phyloP scores from a whole-genome alignment of 163 green algal genomes.

The Scenedesmus sp. region DNA sequence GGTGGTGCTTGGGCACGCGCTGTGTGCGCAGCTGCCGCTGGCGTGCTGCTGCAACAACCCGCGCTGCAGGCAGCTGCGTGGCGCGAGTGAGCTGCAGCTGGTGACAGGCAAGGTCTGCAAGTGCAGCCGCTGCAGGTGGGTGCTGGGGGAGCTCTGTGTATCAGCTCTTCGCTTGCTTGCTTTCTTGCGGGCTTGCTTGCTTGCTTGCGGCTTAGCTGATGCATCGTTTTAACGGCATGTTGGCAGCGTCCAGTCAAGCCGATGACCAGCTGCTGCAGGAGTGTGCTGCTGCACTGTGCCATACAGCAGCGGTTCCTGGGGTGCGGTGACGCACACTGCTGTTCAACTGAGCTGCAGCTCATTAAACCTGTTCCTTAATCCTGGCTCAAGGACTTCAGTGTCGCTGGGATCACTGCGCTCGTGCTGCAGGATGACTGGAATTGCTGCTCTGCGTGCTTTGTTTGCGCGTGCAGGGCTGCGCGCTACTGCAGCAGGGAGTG shows the following conservation, averaged over 20 bases:
- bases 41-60: conserved; percentile 11
- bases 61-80: background rate
- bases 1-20: background rate
- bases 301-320: too few relatives aligned
- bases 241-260: too few relatives aligned
- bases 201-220: background rate
- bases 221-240: background rate
- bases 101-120: conserved; percentile 1
- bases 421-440: too few relatives aligned
- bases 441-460: background rate
- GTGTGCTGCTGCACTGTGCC: too few relatives aligned
- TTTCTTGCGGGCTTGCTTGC: background rate
- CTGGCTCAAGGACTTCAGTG: background rate
- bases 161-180: background rate
- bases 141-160: too few relatives aligned
- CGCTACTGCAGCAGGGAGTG: background rate
- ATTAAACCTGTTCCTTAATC: too few relatives aligned
- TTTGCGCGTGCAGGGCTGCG: background rate
- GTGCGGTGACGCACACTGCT: too few relatives aligned
- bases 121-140: conserved; percentile 1
- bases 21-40: conserved; percentile 4
- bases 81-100: background rate
- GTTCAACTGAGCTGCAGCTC: too few relatives aligned
- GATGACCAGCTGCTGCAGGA: too few relatives aligned
- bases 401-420: background rate